Percentiles rank a stretch among this genome's conserved stretches.
Evolutionary conservation across 306 rosid species (phyloP).

Genomic region (Gastrolobium bilobum): DNA sequence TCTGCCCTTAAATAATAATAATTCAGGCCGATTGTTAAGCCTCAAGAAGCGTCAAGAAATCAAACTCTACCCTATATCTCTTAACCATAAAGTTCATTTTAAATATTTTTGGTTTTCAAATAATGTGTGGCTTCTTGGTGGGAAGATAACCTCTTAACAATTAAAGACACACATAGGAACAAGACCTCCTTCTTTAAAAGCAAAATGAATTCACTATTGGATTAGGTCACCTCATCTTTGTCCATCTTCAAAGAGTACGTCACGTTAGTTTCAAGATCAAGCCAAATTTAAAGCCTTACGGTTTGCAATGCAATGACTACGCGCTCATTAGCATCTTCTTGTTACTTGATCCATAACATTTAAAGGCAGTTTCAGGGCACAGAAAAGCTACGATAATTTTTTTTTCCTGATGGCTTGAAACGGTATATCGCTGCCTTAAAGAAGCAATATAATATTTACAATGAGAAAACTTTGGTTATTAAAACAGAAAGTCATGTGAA

Average conservation of each 20-base stretch:
- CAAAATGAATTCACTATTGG: constrained; percentile 27
- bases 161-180: background rate
- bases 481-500: background rate
- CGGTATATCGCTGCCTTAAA: background rate
- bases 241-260: constrained; percentile 11
- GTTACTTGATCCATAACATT: background rate
- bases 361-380: background rate
- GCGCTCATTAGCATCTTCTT: background rate
- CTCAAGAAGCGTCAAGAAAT: no score
- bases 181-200: background rate
- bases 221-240: constrained; percentile 9
- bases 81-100: no score
- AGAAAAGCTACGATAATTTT: background rate
- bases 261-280: constrained; percentile 11
- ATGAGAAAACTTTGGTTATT: background rate
- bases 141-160: constrained; percentile 29
- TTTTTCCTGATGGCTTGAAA: background rate
- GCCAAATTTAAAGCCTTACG: background rate
- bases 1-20: constrained; percentile 35
- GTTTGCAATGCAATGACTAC: constrained; percentile 12
- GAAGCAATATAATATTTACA: background rate
- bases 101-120: background rate
- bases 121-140: constrained; percentile 1
- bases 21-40: no score
- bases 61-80: no score